Evolutionary conservation across 768 basidiomycete genomes (phyloP).

Genomic region (Naematelia aurantialba): DNA sequence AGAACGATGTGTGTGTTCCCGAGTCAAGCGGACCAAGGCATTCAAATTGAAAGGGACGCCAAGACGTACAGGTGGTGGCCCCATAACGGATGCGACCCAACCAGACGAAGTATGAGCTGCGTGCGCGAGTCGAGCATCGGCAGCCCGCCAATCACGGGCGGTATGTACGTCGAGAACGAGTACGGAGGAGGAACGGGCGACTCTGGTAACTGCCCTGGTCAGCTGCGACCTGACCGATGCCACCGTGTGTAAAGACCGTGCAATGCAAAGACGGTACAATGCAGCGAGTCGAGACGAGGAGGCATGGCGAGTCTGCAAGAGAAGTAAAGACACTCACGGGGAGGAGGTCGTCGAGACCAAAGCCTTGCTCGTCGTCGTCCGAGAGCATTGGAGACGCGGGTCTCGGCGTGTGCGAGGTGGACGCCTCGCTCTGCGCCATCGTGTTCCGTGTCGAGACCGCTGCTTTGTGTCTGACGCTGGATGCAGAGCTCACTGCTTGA

Average conservation of each 20-base stretch:
- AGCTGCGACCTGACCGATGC: not conserved
- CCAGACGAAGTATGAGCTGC: constrained; percentile 35
- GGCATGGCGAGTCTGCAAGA: not conserved
- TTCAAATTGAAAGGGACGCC: too few species aligned
- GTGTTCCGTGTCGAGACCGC: not conserved
- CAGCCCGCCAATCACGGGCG: constrained; percentile 22
- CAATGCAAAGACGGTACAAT: too few species aligned
- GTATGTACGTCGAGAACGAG: constrained; percentile 37
- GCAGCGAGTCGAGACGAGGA: not conserved
- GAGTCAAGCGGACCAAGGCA: too few species aligned
- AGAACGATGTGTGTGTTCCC: too few species aligned
- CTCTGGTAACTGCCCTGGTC: constrained; percentile 34
- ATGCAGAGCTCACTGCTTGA: too few species aligned
- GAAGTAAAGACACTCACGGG: constrained; percentile 23
- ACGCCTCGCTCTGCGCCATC: not conserved
- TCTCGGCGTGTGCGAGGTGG: not conserved
- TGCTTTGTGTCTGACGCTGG: too few species aligned
- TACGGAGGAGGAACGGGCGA: constrained; percentile 41
- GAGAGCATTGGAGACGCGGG: not conserved
- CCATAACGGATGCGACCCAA: constrained; percentile 47
- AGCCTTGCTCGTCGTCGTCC: constrained; percentile 25
- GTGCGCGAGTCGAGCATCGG: constrained; percentile 9
- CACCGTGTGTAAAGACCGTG: too few species aligned
- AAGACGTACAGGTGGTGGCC: constrained; percentile 44
- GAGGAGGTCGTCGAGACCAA: constrained; percentile 40